Evolutionary conservation across 495 filamentous ascomycete species (phyloP), one percentile per base, ranked within the genome.

Genomic region (Neurospora sp.): DNA sequence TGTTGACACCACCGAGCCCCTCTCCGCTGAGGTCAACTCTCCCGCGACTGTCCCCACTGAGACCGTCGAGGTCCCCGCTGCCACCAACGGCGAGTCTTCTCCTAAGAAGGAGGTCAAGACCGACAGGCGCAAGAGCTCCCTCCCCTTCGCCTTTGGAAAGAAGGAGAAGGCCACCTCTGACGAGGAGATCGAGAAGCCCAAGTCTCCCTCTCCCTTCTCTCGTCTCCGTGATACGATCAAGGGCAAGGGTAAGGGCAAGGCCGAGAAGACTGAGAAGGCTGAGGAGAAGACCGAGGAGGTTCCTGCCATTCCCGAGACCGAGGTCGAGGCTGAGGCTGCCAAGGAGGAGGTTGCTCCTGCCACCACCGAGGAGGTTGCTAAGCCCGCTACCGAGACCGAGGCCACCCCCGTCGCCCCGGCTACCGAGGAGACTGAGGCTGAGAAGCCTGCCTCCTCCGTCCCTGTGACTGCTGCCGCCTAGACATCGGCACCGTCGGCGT

Each of bases 51-150:
- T 77, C 72, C 81, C 84, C 39, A 76, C 82, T 39, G 84, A 85
- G 80, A 80, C 81, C 1, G 76, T 81, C 31, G 86, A 87, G 76
- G 79, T 73, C 23, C 72, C 84, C 16, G 78, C 82, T 42, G 81
- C 83, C 73, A 82, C 84, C 79, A 84, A 87, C 78, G 82, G 85
- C 62, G 87, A 87, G 80, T 79, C 85, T 73, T 62, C 54, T 31
- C 54, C 54, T 7, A 85, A 85, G 77, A 81, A 83, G 76, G 84
- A 88, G 76, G 79, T 82, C 66, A 85, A 88, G 85, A 76, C 70
- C 71, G 86, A 88, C 74, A 89, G 88, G 83, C 86, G 86, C 77
- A 89, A 88, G 83, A 86, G 85, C 75, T 85, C 84, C 4, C 79
- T 88, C 0, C 87, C 87, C 42, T 89, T 87, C 76, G 79, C 78